Conservation (phyloP, 75 land plant species). For the Selaginella moellendorffii region DNA sequence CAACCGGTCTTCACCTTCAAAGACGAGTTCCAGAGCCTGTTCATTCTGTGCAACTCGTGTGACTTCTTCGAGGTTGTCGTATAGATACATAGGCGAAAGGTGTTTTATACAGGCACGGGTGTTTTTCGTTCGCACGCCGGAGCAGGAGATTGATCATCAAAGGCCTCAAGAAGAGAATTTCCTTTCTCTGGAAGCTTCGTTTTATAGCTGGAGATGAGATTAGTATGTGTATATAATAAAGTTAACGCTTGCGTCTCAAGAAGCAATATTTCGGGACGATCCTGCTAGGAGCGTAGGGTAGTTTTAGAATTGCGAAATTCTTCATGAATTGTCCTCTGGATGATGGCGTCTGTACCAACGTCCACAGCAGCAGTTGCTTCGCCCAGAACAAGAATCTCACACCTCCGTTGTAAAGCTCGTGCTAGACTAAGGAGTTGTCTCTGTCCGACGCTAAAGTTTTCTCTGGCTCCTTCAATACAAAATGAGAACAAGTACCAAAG, state of each 20-base stretch:
- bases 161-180: too few relatives aligned
- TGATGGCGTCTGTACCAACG: constrained; percentile 91
- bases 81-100: too few relatives aligned
- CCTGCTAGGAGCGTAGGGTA: too few relatives aligned
- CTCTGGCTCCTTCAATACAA: constrained; percentile 78
- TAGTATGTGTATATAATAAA: too few relatives aligned
- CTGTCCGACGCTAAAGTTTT: constrained; percentile 98
- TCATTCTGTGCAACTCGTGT: background rate
- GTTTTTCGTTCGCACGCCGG: too few relatives aligned
- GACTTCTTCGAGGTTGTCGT: background rate
- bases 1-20: background rate
- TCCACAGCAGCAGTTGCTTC: constrained; percentile 99
- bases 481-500: background rate
- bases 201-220: too few relatives aligned
- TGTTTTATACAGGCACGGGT: too few relatives aligned
- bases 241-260: too few relatives aligned
- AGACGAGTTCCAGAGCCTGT: background rate
- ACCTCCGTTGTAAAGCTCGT: constrained; percentile 76
- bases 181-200: too few relatives aligned
- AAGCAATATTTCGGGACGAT: too few relatives aligned
- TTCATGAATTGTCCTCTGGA: constrained; percentile 89
- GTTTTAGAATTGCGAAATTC: too few relatives aligned
- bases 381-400: constrained; percentile 95
- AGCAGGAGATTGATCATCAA: too few relatives aligned
- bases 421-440: constrained; percentile 92